Percentiles rank a stretch among this genome's conserved stretches.
phyloP scores from a whole-genome alignment of 176 grass and related monocot species.

The Phyllostachys edulis region DNA sequence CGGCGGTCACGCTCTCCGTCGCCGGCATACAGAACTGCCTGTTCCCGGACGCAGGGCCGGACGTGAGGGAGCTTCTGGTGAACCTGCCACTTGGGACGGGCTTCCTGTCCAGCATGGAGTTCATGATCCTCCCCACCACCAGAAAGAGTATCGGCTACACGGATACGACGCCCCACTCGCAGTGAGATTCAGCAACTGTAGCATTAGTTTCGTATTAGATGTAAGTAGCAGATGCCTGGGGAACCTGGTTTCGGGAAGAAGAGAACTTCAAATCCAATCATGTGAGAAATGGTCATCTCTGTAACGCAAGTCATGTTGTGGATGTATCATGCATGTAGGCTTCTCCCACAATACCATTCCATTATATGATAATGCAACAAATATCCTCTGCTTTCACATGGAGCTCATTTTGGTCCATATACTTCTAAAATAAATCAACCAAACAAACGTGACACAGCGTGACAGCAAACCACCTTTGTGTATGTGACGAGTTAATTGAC shows the following conservation, averaged over 20 bases:
- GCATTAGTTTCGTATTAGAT: neutral
- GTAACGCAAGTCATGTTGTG: no score
- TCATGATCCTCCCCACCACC: slow-evolving; percentile 56
- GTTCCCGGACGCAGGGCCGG: slow-evolving; percentile 36
- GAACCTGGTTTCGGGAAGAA: neutral
- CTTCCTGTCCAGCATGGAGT: slow-evolving; percentile 55
- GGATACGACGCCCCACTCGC: slow-evolving; percentile 16
- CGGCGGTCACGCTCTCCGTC: slow-evolving; percentile 41
- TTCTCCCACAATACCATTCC: no score
- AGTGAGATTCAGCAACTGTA: neutral
- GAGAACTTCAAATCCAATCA: neutral
- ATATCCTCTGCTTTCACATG: no score
- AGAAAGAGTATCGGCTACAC: slow-evolving; percentile 57
- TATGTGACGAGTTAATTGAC: no score
- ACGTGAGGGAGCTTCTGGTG: slow-evolving; percentile 52
- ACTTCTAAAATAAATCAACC: no score
- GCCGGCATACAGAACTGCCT: slow-evolving; percentile 52
- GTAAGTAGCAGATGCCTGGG: neutral
- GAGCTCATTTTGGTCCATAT: no score
- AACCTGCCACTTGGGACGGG: slow-evolving; percentile 55
- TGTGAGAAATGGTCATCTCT: neutral
- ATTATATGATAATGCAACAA: no score
- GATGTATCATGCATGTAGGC: no score
- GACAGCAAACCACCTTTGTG: no score
- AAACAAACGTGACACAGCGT: no score